Base-by-base conservation (phyloP, 2,329 filamentous ascomycete genomes). In the Fonsecaea multimorphosa region DNA sequence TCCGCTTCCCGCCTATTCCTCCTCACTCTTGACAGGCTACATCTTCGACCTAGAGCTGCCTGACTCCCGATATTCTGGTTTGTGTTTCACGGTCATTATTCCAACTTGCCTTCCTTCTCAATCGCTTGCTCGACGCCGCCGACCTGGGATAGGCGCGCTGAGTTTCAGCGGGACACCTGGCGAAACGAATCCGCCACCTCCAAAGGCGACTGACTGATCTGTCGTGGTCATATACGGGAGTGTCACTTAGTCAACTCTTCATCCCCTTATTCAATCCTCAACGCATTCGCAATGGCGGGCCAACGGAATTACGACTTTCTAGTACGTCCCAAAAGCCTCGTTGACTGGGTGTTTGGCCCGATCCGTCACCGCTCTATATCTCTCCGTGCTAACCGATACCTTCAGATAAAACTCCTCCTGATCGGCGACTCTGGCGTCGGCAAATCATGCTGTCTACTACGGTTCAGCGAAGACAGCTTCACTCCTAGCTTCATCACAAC, bases 231-330 rank as follows among this genome's bases (percentile, higher is more conserved):
- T 27, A 12, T 51, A 58, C 58, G 38, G 46, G 34, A 31, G 27
- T 44, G 16, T 7, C 38, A 58, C 57, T 8, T 29, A 44, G 22
- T 19, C 51, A 9, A 12, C 12, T 44, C 16, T 14, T 55, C 58
- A 22, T 2, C 14, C 19, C 49, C 16, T 55, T 19, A 34, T 32
- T 57, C 34, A 46, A 32, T 40, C 29, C 56, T 53, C 58, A n/a
- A 66, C 24, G 34, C 29, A 46, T 53, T 54, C 65, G 62, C 70
- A 71, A 99, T 99, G 95, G 93, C 95, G 76, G 92, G 91, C 80
- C 96, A 94, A 85, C 89, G 95, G 81, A 99, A 99, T 85, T 99
- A 99, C 83, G 95, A 99, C 81, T 98, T 98, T 81, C 86, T 99
- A 82, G 94, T 98, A 89, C 77, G 89, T 81, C 68, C 31, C 67